Evolutionary conservation across 139 green algal genomes (phyloP).

Genomic region (Picochlorum sp.): DNA sequence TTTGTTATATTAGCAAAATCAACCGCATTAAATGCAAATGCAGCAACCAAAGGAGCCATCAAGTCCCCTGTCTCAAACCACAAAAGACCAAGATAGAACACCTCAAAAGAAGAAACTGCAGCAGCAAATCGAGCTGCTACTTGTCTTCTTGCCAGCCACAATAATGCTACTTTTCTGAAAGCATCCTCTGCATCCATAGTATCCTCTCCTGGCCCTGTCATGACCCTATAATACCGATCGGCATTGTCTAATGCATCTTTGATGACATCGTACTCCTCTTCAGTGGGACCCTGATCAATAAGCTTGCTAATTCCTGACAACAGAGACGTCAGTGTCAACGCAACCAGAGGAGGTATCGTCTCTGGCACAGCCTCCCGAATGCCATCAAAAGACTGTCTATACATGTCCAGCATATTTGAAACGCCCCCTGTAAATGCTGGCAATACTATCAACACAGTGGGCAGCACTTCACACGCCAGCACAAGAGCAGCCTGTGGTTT

Average conservation of each 20-base stretch:
- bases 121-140: slow-evolving; percentile 18
- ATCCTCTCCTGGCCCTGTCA: neutral
- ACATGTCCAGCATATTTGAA: slow-evolving; percentile 17
- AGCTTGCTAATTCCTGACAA: slow-evolving; percentile 15
- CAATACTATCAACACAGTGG: slow-evolving; percentile 23
- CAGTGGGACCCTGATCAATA: neutral
- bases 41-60: slow-evolving; percentile 22
- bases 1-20: neutral
- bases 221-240: slow-evolving; percentile 19
- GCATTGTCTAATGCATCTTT: slow-evolving; percentile 27
- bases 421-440: slow-evolving; percentile 21
- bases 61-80: slow-evolving; percentile 28
- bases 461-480: slow-evolving; percentile 22
- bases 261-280: slow-evolving; percentile 30
- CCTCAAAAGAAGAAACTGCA: slow-evolving; percentile 8
- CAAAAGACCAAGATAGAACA: slow-evolving; percentile 19
- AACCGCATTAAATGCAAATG: slow-evolving; percentile 4
- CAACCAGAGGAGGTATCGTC: slow-evolving; percentile 3
- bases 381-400: slow-evolving; percentile 2
- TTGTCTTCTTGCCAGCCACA: slow-evolving; percentile 19
- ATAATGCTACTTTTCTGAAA: slow-evolving; percentile 19
- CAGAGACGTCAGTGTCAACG: slow-evolving; percentile 6
- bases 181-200: slow-evolving; percentile 7
- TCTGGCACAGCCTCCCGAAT: neutral
- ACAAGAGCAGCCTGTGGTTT: slow-evolving; percentile 9